Base-by-base conservation (phyloP, 257 asterid genomes). In the Fraxinus pennsylvanica region DNA sequence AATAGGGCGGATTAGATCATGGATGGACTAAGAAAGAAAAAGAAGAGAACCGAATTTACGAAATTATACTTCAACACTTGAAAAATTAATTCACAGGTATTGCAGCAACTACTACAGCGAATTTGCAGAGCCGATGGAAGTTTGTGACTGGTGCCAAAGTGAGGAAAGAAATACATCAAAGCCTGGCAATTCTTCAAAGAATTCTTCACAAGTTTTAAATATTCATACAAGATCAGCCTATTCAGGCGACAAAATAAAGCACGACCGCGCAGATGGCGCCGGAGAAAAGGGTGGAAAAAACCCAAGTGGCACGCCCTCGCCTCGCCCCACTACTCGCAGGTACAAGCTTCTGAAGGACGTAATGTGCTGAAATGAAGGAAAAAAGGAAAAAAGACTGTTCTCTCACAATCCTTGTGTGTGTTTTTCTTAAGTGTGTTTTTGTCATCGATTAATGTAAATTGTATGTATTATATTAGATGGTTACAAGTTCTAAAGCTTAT, bases 321-420 rank as follows among this genome's bases (percentile, higher is more conserved):
- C 96, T 0, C 90, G 94, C 45, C 78, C 95, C 76, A 21, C 96
- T 63, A 84, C 96, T n/a, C 91, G 97, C 63, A 86, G 97, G 91
- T 94, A 94, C 88, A 94, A 94, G 94, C 96, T 94, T 87, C 96
- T 94, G 86, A 94, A 94, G 90, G 98, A 94, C 86, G 98, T 94
- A 10, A 92, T 94, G 97, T 92, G 99, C 79, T 86, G 84, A 86
- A 69, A 17, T 52, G n/a, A 17, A 21, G n/a, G 29, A 1, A 21
- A 71, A 35, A 6, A 38, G n/a, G n/a, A 12, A 41, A 10, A 41
- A 41, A 54, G 32, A 25, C 19, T 15, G 63, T 71, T 41, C 74
- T 9, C 52, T 43, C 52, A 25, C 59, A 47, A 39, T 71, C 75
- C 65, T 30, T 38, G 6, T 22, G 6, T n/a, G 68, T 27, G 21